Conservation (phyloP, 257 asterid species). For the Nicotiana paniculata region DNA sequence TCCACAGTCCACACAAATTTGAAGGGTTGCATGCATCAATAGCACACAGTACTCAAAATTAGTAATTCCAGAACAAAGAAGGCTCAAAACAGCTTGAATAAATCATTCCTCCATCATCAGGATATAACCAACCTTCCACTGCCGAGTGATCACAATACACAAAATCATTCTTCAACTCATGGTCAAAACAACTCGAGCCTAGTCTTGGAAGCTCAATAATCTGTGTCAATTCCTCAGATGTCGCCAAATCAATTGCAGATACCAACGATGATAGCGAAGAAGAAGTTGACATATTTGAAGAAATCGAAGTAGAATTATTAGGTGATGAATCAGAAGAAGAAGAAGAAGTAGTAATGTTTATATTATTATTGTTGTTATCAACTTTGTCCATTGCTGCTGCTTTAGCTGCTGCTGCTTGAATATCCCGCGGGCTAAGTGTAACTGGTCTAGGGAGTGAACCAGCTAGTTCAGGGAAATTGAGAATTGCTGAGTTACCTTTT, state of each 20-base stretch:
- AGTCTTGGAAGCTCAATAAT: conserved; percentile 71
- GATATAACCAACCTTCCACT: conserved; percentile 51
- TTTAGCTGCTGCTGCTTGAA: conserved; percentile 78
- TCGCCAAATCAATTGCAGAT: conserved; percentile 30
- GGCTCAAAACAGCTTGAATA: conserved; percentile 24
- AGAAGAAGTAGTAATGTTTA: conserved; percentile 12
- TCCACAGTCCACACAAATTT: neutral
- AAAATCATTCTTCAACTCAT: conserved; percentile 36
- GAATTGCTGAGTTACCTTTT: conserved; percentile 63
- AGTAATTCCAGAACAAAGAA: conserved; percentile 52
- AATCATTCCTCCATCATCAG: conserved; percentile 16
- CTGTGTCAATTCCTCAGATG: conserved; percentile 56
- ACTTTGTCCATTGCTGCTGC: conserved; percentile 78
- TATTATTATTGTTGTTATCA: conserved; percentile 1
- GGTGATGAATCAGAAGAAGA: neutral
- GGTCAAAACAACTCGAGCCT: conserved; percentile 32
- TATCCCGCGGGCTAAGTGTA: conserved; percentile 62
- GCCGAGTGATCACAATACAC: conserved; percentile 30
- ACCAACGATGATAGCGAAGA: conserved; percentile 32
- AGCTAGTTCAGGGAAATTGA: conserved; percentile 64
- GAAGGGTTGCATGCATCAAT: neutral
- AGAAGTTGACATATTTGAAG: conserved; percentile 13
- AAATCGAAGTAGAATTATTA: conserved; percentile 1
- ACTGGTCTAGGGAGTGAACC: conserved; percentile 52
- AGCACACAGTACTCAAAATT: neutral